phyloP scores from a whole-genome alignment of 768 basidiomycete species.

The Hypsizygus marmoreus region DNA sequence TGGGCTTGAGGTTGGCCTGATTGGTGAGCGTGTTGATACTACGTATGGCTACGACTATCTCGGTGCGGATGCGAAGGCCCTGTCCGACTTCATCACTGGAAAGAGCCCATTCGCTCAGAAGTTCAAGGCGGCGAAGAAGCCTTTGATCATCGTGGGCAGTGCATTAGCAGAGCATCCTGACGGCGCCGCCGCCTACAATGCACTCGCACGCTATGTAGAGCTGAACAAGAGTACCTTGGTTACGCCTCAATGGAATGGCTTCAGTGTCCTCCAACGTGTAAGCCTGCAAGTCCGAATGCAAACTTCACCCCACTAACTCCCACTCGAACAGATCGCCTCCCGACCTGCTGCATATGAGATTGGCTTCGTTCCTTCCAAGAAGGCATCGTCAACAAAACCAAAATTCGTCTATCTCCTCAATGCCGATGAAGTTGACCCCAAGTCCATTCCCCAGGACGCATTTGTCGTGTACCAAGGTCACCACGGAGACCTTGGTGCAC shows the following conservation, averaged over 20 bases:
- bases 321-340: slow-evolving; percentile 88
- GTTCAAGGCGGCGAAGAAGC: slow-evolving; percentile 88
- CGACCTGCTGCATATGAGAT: slow-evolving; percentile 93
- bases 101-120: slow-evolving; percentile 81
- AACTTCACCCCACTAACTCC: too few species aligned
- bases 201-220: slow-evolving; percentile 79
- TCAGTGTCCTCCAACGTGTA: slow-evolving; percentile 90
- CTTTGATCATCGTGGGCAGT: slow-evolving; percentile 92
- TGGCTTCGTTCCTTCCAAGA: slow-evolving; percentile 86
- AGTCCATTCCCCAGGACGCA: slow-evolving; percentile 84
- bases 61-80: slow-evolving; percentile 72
- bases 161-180: slow-evolving; percentile 84
- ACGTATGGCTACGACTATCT: slow-evolving; percentile 94
- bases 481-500: slow-evolving; percentile 95
- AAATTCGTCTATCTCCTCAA: slow-evolving; percentile 98
- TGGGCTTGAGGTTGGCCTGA: slow-evolving; percentile 81
- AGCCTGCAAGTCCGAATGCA: slow-evolving; percentile 24
- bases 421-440: slow-evolving; percentile 90
- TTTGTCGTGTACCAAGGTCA: slow-evolving; percentile 99
- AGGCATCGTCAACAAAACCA: slow-evolving; percentile 72
- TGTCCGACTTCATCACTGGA: slow-evolving; percentile 76
- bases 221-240: slow-evolving; percentile 73
- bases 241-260: slow-evolving; percentile 94
- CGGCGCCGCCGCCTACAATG: slow-evolving; percentile 74
- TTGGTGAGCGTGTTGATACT: slow-evolving; percentile 90